Percentiles rank a stretch among this genome's conserved stretches.
phyloP scores from a whole-genome alignment of 169 alveolate species.

The Sarcocystis neurona region DNA sequence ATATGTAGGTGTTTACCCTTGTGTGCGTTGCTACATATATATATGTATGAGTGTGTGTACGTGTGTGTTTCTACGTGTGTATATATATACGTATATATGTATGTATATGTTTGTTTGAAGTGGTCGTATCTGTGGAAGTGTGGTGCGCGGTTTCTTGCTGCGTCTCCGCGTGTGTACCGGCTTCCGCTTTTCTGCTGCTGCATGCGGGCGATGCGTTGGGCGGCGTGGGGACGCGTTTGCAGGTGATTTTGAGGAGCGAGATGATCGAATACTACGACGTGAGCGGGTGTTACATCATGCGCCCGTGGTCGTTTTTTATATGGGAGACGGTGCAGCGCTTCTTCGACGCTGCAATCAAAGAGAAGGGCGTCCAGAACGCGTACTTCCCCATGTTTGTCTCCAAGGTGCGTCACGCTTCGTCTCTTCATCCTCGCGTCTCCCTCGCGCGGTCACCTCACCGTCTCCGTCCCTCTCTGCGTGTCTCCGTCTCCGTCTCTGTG shows the following conservation, averaged over 20 bases:
- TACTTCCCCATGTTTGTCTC: constrained; percentile 74
- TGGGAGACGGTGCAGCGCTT: constrained; percentile 96
- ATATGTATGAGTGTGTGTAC: constrained; percentile 1
- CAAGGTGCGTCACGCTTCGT: constrained; percentile 58
- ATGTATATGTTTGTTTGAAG: not conserved
- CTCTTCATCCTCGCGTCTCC: too few relatives aligned
- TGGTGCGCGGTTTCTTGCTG: not conserved
- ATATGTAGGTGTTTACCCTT: too few relatives aligned
- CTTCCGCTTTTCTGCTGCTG: not conserved
- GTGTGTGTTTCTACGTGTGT: not conserved
- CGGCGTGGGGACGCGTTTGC: not conserved
- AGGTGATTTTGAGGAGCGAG: constrained; percentile 95
- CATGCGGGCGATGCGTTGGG: not conserved
- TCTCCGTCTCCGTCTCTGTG: too few relatives aligned
- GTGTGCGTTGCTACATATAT: too few relatives aligned
- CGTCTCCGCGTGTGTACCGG: not conserved
- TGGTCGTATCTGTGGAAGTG: not conserved
- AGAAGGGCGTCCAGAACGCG: constrained; percentile 69
- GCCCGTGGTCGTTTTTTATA: constrained; percentile 96
- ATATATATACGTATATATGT: too few relatives aligned
- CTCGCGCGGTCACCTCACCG: too few relatives aligned
- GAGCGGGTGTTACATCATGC: constrained; percentile 97
- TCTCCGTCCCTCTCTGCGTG: too few relatives aligned
- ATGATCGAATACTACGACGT: constrained; percentile 98
- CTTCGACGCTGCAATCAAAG: constrained; percentile 89